phyloP scores from a whole-genome alignment of 768 basidiomycete species.

The Leccinum fibrillosum region DNA sequence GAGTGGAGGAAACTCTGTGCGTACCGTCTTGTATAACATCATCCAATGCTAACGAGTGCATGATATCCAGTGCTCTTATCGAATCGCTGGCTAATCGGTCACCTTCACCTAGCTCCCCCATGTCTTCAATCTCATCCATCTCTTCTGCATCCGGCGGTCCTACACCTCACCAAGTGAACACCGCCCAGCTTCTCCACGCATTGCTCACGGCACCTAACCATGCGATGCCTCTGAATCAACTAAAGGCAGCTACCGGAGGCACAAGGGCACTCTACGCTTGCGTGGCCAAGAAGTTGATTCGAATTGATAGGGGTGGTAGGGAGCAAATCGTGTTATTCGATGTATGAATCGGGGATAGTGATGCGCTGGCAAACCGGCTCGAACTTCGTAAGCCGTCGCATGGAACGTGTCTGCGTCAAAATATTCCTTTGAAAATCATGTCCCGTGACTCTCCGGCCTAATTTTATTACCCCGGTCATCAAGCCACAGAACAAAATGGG shows the following conservation, averaged over 20 bases:
- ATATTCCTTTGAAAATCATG: neutral
- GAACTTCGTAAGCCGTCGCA: neutral
- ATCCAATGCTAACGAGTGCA: neutral
- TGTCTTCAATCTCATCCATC: conserved; percentile 52
- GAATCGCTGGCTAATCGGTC: conserved; percentile 49
- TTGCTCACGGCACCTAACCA: conserved; percentile 55
- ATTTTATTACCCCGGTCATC: neutral
- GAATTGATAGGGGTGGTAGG: conserved; percentile 70
- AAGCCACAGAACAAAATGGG: neutral
- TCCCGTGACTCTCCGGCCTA: neutral
- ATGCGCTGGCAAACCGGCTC: neutral
- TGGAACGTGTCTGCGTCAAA: neutral
- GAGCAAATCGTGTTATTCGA: conserved; percentile 79
- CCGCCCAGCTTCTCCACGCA: conserved; percentile 59
- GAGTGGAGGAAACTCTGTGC: conserved; percentile 62
- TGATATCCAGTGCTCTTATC: conserved; percentile 48
- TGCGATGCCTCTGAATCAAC: conserved; percentile 56
- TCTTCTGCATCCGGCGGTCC: conserved; percentile 38
- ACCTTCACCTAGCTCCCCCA: conserved; percentile 55
- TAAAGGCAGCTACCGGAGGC: conserved; percentile 58
- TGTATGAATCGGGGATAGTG: conserved; percentile 19
- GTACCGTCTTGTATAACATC: conserved; percentile 17
- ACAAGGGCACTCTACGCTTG: conserved; percentile 70
- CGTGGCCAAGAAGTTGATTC: conserved; percentile 76
- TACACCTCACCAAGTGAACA: conserved; percentile 68